phyloP scores from a whole-genome alignment of 306 rosid species.

The Rosa multiflora region DNA sequence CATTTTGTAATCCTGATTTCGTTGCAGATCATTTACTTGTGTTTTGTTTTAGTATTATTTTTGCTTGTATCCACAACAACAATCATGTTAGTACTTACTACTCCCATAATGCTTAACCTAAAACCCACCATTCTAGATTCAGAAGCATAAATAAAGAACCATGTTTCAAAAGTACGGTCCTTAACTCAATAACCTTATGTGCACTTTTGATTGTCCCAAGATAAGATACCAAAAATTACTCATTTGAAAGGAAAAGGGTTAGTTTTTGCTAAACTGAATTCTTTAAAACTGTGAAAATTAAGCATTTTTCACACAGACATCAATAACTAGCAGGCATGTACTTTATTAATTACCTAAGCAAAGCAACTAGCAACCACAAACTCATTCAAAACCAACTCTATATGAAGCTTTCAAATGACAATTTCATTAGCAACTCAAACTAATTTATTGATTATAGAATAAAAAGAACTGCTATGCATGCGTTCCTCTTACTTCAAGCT shows the following conservation, averaged over 20 bases:
- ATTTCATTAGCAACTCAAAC: too few relatives aligned
- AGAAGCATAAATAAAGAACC: neutral
- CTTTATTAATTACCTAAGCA: neutral
- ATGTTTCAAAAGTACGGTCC: neutral
- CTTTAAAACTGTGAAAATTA: neutral
- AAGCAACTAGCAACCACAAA: neutral
- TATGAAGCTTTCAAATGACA: too few relatives aligned
- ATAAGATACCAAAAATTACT: neutral
- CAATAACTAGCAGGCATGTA: neutral
- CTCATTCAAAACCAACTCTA: too few relatives aligned
- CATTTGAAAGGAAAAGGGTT: neutral
- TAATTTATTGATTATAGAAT: too few relatives aligned
- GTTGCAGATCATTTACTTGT: neutral
- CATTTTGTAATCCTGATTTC: neutral
- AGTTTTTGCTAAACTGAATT: neutral
- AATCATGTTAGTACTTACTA: neutral
- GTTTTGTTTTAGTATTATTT: too few relatives aligned
- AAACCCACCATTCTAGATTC: neutral
- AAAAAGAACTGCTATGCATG: too few relatives aligned
- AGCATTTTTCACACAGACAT: neutral
- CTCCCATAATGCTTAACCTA: neutral
- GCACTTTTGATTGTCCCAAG: neutral
- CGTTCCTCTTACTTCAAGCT: too few relatives aligned
- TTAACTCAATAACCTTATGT: neutral
- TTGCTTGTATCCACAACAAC: neutral